These are phyloP conservation scores for Epichloe aotearoae DNA, from an alignment of 2,329 filamentous ascomycete genomes.

Conservation along the genomic window DNA sequence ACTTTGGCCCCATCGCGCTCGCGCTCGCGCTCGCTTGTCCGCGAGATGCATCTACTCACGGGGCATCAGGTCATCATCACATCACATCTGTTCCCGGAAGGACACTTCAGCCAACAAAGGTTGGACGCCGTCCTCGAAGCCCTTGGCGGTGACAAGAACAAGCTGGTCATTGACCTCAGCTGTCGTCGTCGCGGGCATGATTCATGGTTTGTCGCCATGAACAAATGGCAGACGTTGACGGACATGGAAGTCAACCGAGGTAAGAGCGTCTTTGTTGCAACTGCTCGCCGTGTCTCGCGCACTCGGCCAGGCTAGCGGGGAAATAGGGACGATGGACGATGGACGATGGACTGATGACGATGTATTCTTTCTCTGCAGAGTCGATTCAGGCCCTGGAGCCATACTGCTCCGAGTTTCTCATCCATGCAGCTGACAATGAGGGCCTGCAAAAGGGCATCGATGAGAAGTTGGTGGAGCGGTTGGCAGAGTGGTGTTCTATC, in stretches of 20 bases:
- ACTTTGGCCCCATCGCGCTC: background rate
- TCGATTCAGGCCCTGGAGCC: slow-evolving; percentile 72
- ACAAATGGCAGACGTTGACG: slow-evolving; percentile 97
- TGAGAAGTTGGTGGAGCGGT: slow-evolving; percentile 60
- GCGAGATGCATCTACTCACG: background rate
- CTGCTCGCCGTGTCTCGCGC: background rate
- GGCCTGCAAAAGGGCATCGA: slow-evolving; percentile 87
- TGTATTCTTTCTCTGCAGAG: slow-evolving; percentile 34
- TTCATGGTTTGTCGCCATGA: slow-evolving; percentile 94
- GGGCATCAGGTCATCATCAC: slow-evolving; percentile 78
- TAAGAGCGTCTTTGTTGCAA: slow-evolving; percentile 22
- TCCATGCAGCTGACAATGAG: slow-evolving; percentile 95
- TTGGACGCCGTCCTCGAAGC: slow-evolving; percentile 61
- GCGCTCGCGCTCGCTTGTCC: background rate
- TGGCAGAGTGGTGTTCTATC: slow-evolving; percentile 78
- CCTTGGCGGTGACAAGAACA: slow-evolving; percentile 60
- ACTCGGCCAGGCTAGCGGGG: background rate
- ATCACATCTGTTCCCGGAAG: slow-evolving; percentile 81
- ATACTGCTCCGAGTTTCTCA: slow-evolving; percentile 91
- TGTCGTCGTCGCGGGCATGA: slow-evolving; percentile 61
- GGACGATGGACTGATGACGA: background rate
- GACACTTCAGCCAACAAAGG: slow-evolving; percentile 64
- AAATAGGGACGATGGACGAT: too few relatives aligned
- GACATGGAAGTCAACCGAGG: slow-evolving; percentile 88
- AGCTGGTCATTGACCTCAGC: slow-evolving; percentile 89